Conservation (phyloP, 2,329 filamentous ascomycete genomes). For the Podosphaera xanthii region DNA sequence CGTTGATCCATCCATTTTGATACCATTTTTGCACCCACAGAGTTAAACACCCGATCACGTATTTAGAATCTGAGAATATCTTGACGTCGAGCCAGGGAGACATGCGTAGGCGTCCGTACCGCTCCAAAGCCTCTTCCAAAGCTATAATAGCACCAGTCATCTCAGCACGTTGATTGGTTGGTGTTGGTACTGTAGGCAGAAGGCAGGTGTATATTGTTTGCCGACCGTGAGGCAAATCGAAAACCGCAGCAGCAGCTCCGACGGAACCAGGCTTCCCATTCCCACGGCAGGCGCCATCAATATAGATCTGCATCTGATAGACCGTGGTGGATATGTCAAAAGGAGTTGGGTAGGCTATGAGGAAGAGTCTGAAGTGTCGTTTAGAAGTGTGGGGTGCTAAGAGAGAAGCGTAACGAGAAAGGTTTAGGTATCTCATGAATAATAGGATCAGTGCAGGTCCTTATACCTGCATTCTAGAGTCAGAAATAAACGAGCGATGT, state of each 20-base stretch:
- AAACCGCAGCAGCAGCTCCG: constrained; percentile 16
- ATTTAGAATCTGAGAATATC: constrained; percentile 18
- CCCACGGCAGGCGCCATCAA: constrained; percentile 17
- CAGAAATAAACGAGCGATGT: too few relatives aligned
- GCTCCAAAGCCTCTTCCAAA: constrained; percentile 22
- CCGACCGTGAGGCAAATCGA: constrained; percentile 4
- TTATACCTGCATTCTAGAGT: too few relatives aligned
- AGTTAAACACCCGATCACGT: constrained; percentile 17
- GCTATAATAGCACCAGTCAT: constrained; percentile 22
- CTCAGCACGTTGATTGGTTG: constrained; percentile 19
- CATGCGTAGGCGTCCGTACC: constrained; percentile 6
- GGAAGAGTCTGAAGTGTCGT: too few relatives aligned
- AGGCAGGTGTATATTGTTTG: background rate
- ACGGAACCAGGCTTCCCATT: constrained; percentile 13
- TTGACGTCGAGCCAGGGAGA: constrained; percentile 11
- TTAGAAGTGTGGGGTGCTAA: too few relatives aligned
- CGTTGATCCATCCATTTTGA: constrained; percentile 16
- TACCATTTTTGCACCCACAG: constrained; percentile 17
- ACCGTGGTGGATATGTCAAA: constrained; percentile 10
- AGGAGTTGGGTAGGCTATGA: too few relatives aligned
- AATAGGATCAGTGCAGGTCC: too few relatives aligned
- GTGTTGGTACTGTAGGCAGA: constrained; percentile 3
- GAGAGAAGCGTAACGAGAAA: too few relatives aligned
- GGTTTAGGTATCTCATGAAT: too few relatives aligned
- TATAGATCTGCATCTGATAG: constrained; percentile 17